Base-by-base conservation (phyloP, 2,329 filamentous ascomycete species). In the Talaromyces amestolkiae region DNA sequence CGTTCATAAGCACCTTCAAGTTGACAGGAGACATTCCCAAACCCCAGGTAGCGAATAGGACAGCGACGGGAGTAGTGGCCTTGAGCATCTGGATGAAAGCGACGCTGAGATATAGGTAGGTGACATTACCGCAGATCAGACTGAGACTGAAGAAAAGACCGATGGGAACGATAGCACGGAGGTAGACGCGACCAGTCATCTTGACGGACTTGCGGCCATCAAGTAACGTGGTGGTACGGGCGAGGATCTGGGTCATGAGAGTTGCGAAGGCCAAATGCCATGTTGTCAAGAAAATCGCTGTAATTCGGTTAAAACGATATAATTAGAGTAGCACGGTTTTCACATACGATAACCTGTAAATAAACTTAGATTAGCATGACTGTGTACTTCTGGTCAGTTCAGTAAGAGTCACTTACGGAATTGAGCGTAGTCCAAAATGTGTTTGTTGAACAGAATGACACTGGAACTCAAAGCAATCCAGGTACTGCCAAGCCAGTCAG, bases 31-130 rank as follows among this genome's bases (percentile, higher is more conserved):
- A 88, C 68, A 97, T 88, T 66, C 93, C 92, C 74, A 98, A 88
- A 62, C 85, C 83, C 94, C 95, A 98, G 70, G 92, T 92, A 47
- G 92, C 90, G 70, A 98, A 81, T 45, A 99, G 87, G 61, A 98
- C 93, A 63, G 93, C 93, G 66, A 98, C 93, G 17, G 95, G 95
- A 37, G 92, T 98, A 51, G 93, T 97, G 70, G 95, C 95, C 91
- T 98, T 98, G 79, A 98, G 89, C 94, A 98, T 98, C 85, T 98
- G 94, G 75, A 98, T 98, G 80, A 98, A 98, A 67, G 94, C 91
- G 66, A 98, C 94, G 71, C 91, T 95, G 68, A 98, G 87, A 80
- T 97, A 97, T 64, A 97, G 87, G 77, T 98, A 98, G 72, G 94
- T 93, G 80, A 96, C 81, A 83, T 98, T 98, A 76, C 93, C 93